These are phyloP conservation scores for Colletotrichum sublineola DNA, from an alignment of 2,329 filamentous ascomycete species.

Conservation along the genomic window DNA sequence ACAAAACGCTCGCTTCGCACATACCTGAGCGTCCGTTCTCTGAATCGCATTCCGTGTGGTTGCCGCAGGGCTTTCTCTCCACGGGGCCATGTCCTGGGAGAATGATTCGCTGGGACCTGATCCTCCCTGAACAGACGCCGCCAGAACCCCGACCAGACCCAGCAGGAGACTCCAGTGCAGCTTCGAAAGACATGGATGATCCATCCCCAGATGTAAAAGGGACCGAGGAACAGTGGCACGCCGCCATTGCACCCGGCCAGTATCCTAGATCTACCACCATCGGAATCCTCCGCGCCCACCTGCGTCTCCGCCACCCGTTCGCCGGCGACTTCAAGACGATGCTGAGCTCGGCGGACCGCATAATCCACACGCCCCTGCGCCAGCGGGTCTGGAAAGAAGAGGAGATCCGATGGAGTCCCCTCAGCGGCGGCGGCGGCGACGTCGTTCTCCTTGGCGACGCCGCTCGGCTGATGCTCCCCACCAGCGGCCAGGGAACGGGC, in stretches of 20 bases:
- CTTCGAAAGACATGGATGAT: too few species aligned
- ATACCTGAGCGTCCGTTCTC: slow-evolving; percentile 28
- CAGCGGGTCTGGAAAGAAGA: slow-evolving; percentile 46
- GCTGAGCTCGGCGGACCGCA: slow-evolving; percentile 44
- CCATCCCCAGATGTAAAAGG: background rate
- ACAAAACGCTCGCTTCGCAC: background rate
- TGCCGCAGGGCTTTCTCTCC: slow-evolving; percentile 43
- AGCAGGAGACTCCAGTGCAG: background rate
- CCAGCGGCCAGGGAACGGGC: slow-evolving; percentile 47
- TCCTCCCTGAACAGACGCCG: slow-evolving; percentile 43
- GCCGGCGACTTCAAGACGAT: slow-evolving; percentile 43
- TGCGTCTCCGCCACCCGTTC: slow-evolving; percentile 43
- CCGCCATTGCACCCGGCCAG: slow-evolving; percentile 20
- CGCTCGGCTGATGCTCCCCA: slow-evolving; percentile 46
- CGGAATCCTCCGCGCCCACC: slow-evolving; percentile 21
- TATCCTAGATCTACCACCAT: slow-evolving; percentile 28
- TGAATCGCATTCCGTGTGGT: slow-evolving; percentile 42
- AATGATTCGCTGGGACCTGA: slow-evolving; percentile 47
- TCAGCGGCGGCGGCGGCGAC: slow-evolving; percentile 17
- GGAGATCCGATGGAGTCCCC: slow-evolving; percentile 44
- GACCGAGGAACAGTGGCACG: slow-evolving; percentile 12
- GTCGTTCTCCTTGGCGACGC: slow-evolving; percentile 46
- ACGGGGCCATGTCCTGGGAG: slow-evolving; percentile 42
- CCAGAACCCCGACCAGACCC: background rate
- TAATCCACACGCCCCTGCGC: slow-evolving; percentile 45